Evolutionary conservation across 495 filamentous ascomycete species (phyloP), one percentile per base, ranked within the genome.

Genomic region (Penicillium ochrochloron): DNA sequence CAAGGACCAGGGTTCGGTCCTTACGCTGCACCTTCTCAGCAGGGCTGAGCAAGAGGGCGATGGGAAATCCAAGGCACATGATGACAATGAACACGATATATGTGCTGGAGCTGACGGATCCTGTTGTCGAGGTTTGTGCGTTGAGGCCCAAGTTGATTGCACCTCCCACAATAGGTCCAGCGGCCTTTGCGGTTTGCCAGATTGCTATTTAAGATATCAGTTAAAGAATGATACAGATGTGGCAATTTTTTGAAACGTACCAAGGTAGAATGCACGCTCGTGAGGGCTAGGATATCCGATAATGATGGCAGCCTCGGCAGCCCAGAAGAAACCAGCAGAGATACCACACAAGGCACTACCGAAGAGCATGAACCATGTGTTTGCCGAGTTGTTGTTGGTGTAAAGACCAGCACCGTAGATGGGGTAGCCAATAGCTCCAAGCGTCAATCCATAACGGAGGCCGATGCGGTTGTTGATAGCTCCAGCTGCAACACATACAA

Each of bases 251-350:
- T 31, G 9, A 17, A 3, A 61, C 67, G 33, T 66, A 69, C 67
- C 67, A 39, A 74, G 63, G 44, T 82, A 83, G 55, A 82, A 80
- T 17, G 83, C 86, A 57, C 82, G 77, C 57, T 90, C 88, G 64
- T 79, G 77, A 7, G 82, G 81, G 59, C 88, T 87, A 0, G 86
- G 85, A 66, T 89, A 89, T 10, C 82, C 79, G 39, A 89, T 83
- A 12, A 86, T 86, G 55, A 89, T 88, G n/a, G 87, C 86, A 14
- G 83, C 85, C 70, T 89, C 87, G 3, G 85, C 82, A 55, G 81
- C 82, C 88, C 88, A 90, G 73, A 89, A 89, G n/a, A 89, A 80
- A 14, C 86, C 86, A 0, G 87, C 87, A 0, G 83, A 85, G 54
- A 90, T 79, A 56, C 88, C 88, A 66, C 87, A 89, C 39, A 86